A percentile compares a stretch with the other conserved stretches of the same genome.
Conservation (phyloP, 1,284 basidiomycete species). For the Polyporus tsugae region DNA sequence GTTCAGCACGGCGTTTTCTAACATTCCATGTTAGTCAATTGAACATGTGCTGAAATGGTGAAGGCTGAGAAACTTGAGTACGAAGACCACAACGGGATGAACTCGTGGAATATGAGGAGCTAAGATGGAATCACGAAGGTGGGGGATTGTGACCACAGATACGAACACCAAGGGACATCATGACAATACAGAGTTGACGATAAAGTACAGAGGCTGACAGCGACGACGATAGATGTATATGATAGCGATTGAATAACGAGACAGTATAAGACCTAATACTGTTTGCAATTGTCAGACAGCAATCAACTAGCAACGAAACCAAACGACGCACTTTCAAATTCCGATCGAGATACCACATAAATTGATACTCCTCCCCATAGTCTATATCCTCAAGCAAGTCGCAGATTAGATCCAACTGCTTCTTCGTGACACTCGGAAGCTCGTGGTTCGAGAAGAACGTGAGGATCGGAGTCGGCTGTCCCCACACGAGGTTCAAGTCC, state of each 20-base stretch:
- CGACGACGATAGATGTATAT: neutral
- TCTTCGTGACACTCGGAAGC: neutral
- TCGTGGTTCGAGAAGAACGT: neutral
- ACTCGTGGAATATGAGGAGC: too few species aligned
- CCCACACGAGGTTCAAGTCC: neutral
- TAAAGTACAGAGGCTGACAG: neutral
- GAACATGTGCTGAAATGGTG: too few species aligned
- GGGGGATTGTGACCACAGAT: neutral
- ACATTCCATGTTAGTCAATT: too few species aligned
- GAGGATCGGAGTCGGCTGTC: neutral
- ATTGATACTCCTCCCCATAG: neutral
- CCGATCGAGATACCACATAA: neutral
- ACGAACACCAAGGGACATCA: neutral
- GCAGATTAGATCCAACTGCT: neutral
- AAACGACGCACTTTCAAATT: neutral
- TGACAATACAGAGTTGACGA: neutral
- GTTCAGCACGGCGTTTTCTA: too few species aligned
- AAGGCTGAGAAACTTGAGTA: too few species aligned
- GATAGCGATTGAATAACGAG: neutral
- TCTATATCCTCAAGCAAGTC: neutral
- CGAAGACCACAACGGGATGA: too few species aligned
- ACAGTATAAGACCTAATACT: neutral
- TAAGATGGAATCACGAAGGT: neutral
- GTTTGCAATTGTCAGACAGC: neutral
- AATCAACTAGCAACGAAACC: neutral